Conservation (phyloP, 805 yeast genomes). For the Metschnikowia anglica region DNA sequence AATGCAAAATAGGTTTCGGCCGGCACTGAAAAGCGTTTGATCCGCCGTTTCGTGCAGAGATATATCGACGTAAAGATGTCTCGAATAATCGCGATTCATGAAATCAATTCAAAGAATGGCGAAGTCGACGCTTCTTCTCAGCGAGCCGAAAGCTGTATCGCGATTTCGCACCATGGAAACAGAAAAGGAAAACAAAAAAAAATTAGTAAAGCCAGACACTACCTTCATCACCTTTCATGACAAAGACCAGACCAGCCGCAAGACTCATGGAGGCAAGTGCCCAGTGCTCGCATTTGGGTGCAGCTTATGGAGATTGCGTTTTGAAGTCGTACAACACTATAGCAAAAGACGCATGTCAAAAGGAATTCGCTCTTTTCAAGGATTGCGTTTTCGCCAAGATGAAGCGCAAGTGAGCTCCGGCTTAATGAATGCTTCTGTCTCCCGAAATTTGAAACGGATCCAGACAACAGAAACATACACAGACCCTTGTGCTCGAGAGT, state of each 20-base stretch:
- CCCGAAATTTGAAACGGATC: neutral
- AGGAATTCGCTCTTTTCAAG: conserved; percentile 51
- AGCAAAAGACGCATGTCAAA: conserved; percentile 50
- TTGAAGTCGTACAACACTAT: conserved; percentile 50
- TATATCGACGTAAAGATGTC: no score
- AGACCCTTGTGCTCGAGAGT: no score
- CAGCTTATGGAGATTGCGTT: conserved; percentile 57
- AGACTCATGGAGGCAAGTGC: conserved; percentile 40
- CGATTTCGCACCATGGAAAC: conserved; percentile 2
- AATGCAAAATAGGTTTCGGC: no score
- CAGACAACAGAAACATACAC: no score
- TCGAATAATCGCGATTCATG: no score
- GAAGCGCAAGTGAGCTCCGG: conserved; percentile 21
- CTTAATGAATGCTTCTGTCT: neutral
- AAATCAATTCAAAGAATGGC: no score
- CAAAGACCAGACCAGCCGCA: conserved; percentile 42
- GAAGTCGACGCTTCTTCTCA: no score
- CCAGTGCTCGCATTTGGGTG: conserved; percentile 43
- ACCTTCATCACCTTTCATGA: conserved; percentile 10
- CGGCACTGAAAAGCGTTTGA: neutral
- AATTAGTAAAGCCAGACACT: neutral
- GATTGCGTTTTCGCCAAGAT: conserved; percentile 45
- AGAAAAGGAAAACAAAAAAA: neutral
- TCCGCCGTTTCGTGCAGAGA: no score
- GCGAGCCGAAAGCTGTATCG: no score